phyloP scores from a whole-genome alignment of 192 early-diverging fungal genomes.

The Linderina pennispora region DNA sequence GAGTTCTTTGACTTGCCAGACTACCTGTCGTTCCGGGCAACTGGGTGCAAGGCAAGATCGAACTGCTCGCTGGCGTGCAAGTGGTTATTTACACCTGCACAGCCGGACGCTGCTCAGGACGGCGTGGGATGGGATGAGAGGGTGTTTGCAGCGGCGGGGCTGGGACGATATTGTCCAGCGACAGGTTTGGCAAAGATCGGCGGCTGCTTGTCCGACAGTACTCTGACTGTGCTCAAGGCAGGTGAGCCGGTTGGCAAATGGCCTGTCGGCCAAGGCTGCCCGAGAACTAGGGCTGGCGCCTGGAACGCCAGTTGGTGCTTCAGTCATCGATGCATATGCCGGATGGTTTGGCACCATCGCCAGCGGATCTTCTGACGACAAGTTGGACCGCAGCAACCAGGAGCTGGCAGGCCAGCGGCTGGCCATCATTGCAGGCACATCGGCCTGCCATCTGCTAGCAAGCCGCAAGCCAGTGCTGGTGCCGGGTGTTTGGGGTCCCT shows the following conservation, averaged over 20 bases:
- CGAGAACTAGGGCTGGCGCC: slow-evolving; percentile 49
- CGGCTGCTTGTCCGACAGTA: slow-evolving; percentile 25
- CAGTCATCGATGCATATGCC: slow-evolving; percentile 74
- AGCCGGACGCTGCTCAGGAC: slow-evolving; percentile 3
- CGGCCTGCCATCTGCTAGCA: slow-evolving; percentile 65
- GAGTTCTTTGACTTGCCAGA: slow-evolving; percentile 71
- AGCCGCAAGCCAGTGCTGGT: slow-evolving; percentile 49
- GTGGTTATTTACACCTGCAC: slow-evolving; percentile 51
- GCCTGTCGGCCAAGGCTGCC: slow-evolving; percentile 49
- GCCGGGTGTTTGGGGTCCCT: slow-evolving; percentile 58
- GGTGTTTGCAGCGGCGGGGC: slow-evolving; percentile 52
- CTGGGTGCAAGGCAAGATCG: slow-evolving; percentile 47
- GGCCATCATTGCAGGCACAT: slow-evolving; percentile 68
- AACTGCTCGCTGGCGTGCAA: slow-evolving; percentile 65
- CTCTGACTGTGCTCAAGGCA: slow-evolving; percentile 19
- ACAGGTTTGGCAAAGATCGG: slow-evolving; percentile 41
- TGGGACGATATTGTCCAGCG: slow-evolving; percentile 47
- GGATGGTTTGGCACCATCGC: slow-evolving; percentile 54
- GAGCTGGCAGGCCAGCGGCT: slow-evolving; percentile 20
- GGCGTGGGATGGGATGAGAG: slow-evolving; percentile 50
- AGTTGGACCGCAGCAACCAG: neutral
- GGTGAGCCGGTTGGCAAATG: slow-evolving; percentile 54
- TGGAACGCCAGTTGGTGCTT: slow-evolving; percentile 54
- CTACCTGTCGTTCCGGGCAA: slow-evolving; percentile 61
- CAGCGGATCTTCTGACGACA: neutral